Evolutionary conservation across 345 rosid genomes (phyloP), one percentile per base, ranked within the genome.

Genomic region (Erodium maritimum): DNA sequence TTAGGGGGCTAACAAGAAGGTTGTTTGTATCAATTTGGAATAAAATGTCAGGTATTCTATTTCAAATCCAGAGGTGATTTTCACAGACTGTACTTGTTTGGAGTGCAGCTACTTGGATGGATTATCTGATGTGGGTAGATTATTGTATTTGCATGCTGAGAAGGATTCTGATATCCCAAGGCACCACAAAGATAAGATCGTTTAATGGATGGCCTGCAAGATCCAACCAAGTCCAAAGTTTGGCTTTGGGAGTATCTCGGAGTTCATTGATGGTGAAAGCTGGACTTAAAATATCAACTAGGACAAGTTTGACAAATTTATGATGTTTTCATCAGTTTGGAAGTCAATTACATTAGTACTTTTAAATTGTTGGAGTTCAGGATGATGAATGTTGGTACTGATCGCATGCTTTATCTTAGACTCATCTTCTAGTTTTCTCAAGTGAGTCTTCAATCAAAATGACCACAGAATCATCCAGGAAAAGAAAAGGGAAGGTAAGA

Each of bases 401-500:
- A 42, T 16, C 3, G 12, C 14, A 42, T 42, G 12, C 48, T 42
- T 42, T 13, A 12, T 42, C 14, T 7, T 42, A 42, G 48, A 42
- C 3, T 42, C 48, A 42, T 42, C 48, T 42, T 7, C 11, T 12
- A 3, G 12, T 42, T 42, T 42, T 42, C 48, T 42, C 48, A 12
- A 42, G 48, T 21, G 19, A 17, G 17, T 34, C 9, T 29, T 21
- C 22, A 19, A 33, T 56, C 18, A 50, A 53, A 52, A 73, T 69
- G 69, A 17, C 23, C 48, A 42, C 14, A 14, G 68, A 52, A 50
- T 52, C 65, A 53, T 45, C 61, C 45, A 56, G 66, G 55, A 67
- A 61, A 63, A 61, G 34, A 37, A 71, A 64, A 20, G 57, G 59
- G 61, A 80, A 64, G 73, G 21, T 75, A 20, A 65, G 67, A 62